These are phyloP conservation scores for Tricholoma flavovirens DNA, from an alignment of 768 basidiomycete genomes.

Conservation along the genomic window DNA sequence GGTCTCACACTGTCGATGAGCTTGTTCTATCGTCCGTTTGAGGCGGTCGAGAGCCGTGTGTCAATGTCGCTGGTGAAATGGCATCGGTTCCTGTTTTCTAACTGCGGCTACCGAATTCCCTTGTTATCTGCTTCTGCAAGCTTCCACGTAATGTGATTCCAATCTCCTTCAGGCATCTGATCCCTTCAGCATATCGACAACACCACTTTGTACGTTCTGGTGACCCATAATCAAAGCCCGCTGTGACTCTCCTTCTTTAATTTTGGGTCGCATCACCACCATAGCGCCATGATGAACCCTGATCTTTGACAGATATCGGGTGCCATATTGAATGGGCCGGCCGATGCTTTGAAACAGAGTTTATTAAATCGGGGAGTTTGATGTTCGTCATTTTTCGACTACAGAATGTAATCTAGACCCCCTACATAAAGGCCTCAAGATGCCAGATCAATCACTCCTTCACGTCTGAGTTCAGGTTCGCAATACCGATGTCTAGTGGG, in stretches of 20 bases:
- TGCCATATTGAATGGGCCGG: constrained; percentile 4
- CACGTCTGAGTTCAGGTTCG: not conserved
- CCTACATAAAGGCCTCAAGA: constrained; percentile 16
- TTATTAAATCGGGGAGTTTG: not conserved
- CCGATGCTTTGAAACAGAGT: constrained; percentile 12
- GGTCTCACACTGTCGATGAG: constrained; percentile 1
- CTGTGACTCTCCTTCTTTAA: constrained; percentile 6
- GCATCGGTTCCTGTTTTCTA: constrained; percentile 5
- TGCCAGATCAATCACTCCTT: not conserved
- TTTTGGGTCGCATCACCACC: constrained; percentile 7
- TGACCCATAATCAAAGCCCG: not conserved
- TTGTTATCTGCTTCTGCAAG: constrained; percentile 3
- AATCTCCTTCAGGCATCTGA: constrained; percentile 5
- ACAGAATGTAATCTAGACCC: constrained; percentile 8
- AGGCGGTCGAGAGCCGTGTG: constrained; percentile 10
- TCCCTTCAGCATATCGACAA: constrained; percentile 5
- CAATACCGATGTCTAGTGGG: not conserved
- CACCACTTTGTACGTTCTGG: constrained; percentile 6
- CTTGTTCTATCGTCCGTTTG: constrained; percentile 8
- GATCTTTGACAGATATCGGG: constrained; percentile 6
- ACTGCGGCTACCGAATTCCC: constrained; percentile 1
- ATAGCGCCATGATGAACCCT: constrained; percentile 4
- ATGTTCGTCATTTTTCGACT: constrained; percentile 2
- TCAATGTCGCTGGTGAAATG: constrained; percentile 1
- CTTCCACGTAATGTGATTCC: constrained; percentile 3